Evolutionary conservation across 2,329 filamentous ascomycete species (phyloP), one percentile per base, ranked within the genome.

Genomic region (Claviceps fusiformis): DNA sequence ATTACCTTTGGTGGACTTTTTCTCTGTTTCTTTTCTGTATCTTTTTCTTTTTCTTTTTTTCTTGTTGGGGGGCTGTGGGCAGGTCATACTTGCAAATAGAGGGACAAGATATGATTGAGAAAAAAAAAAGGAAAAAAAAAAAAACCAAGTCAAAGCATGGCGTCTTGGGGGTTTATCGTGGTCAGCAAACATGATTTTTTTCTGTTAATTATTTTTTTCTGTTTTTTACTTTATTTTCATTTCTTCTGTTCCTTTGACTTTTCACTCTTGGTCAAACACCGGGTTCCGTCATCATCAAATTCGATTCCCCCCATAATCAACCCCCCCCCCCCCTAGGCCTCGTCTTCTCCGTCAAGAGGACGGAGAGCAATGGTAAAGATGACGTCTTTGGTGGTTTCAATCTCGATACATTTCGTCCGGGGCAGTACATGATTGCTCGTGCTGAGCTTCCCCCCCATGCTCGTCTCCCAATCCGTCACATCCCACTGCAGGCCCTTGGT

Each of bases 401-500:
- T 72, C 60, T 80, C 76, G 27, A 90, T 78, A 4, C 81, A 76
- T 52, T 77, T 74, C 4, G 78, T 80, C 50, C 73, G 73, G 0
- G 77, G 78, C 57, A 77, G 61, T 31, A 91, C 80, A 63, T 89
- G 85, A 68, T 93, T 93, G 68, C 87, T 93, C 56, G 88, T 92
- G 66, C 87, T 91, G 57, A 92, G 65, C 60, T 79, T 77, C 0
- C 82, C 84, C 8, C 87, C 86, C 65, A 93, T 86, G 63, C 80
- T 75, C 0, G 87, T 95, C 60, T 79, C 71, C 90, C 92, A 95
- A 57, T 89, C 75, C 57, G 76, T 67, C 1, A 98, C 87, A 70
- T 98, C 90, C 93, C 93, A 98, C 66, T 95, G 85, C 24, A 97
- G 73, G 0, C 93, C 93, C 15, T 75, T 71, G 0, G 89, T 95